These are phyloP conservation scores for Calonectria pseudoreteaudii DNA, from an alignment of 2,329 filamentous ascomycete species.

Conservation along the genomic window DNA sequence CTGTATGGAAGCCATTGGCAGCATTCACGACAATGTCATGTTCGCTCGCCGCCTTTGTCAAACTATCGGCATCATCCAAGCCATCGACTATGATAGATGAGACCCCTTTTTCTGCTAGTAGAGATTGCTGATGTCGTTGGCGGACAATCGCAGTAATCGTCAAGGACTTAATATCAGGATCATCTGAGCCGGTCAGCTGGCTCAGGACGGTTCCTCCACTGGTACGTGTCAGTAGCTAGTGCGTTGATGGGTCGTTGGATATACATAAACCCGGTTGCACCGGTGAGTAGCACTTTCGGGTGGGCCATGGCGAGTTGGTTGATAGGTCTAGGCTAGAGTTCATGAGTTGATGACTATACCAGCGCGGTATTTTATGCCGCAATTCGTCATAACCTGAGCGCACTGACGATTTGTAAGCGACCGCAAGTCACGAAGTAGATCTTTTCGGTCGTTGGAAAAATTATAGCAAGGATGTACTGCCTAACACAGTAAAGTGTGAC, in stretches of 20 bases:
- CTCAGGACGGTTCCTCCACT: background rate
- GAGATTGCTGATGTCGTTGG: background rate
- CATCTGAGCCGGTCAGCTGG: background rate
- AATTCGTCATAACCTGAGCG: too few relatives aligned
- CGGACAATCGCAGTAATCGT: background rate
- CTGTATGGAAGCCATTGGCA: background rate
- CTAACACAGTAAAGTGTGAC: too few relatives aligned
- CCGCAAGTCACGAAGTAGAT: background rate
- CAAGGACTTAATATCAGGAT: background rate
- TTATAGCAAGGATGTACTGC: too few relatives aligned
- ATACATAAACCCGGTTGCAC: background rate
- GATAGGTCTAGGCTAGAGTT: too few relatives aligned
- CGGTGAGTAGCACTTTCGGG: background rate
- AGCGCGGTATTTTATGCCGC: too few relatives aligned
- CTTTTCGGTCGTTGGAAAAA: too few relatives aligned
- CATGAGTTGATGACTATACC: too few relatives aligned
- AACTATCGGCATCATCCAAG: background rate
- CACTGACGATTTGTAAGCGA: background rate
- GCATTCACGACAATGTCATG: background rate
- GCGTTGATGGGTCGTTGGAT: background rate
- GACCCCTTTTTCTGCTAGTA: background rate
- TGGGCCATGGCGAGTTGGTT: background rate
- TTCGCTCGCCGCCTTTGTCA: background rate
- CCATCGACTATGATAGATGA: background rate
- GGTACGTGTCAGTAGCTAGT: background rate